Base-by-base conservation (phyloP, 1,284 basidiomycete genomes). In the Malassezia yamatoensis region DNA sequence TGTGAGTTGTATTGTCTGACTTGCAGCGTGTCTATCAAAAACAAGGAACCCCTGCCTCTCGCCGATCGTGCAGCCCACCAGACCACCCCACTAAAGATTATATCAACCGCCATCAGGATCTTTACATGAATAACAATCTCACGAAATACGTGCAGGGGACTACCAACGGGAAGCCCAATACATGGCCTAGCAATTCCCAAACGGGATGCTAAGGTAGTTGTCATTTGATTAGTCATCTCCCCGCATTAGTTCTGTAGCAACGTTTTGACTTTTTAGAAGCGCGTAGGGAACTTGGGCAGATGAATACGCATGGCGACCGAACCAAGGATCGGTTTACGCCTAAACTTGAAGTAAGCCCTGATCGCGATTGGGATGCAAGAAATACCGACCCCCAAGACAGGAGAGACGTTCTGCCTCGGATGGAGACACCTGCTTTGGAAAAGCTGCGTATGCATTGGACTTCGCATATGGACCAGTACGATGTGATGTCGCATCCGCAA, bases 41-140 rank as follows among this genome's bases (percentile, higher is more conserved):
- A 43, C 45, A 54, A 1, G 67, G 64, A 46, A 60, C 58, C n/a
- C 63, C 64, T 37, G 12, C 53, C 7, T 56, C 59, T 38, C 52
- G 52, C 6, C 44, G 66, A 32, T 53, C 58, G 0, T 73, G 71
- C 53, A 66, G 72, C 49, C 71, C 71, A 0, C 43, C 59, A 7
- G 69, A 73, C 51, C 60, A 68, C 51, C 71, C 71, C 7, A 73
- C 71, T 0, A 53, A 60, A 18, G 24, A 66, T n/a, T 75, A 72
- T 44, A 75, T 75, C 57, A 41, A 62, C 8, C 59, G 48, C 1
- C 63, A 75, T 45, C 18, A 37, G 15, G 68, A 72, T 13, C 36
- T 72, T 16, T 75, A 75, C 57, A 38, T 45, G 21, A 70, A 75
- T 60, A 62, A 50, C 24, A 75, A 75, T 51, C 50, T 65, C 11